Base-by-base conservation (phyloP, 441 rosid genomes). In the Gossypium aridum region DNA sequence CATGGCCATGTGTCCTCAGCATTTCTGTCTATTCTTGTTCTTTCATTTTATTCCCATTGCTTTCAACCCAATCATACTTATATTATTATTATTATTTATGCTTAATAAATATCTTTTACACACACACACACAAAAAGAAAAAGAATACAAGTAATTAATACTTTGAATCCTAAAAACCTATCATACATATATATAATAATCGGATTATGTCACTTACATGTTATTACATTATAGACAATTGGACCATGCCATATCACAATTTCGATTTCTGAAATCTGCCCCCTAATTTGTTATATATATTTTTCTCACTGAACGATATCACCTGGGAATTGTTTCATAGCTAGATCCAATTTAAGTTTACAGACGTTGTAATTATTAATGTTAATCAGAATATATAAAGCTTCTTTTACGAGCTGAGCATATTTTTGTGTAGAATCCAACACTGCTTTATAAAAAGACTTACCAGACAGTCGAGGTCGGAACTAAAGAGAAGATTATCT, bases 21-120 rank as follows among this genome's bases (percentile, higher is more conserved):
- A 19, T 57, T 39, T 7, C 51, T 56, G 74, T 71, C 75, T 71
- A 37, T 34, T 22, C 10, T 4, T 70, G 45, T 70, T 57, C 19
- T 71, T 71, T 71, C 74, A 10, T 71, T 34, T 55, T 10, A 37
- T 55, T 51, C 23, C 72, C 60, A 51, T 68, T 51, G 60, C 72
- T 68, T 68, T 68, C 72, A 68, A 4, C 16, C 16, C 31, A 13
- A 22, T 66, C 55, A 5, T 12, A 19, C 70, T 17, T 64, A 7
- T 1, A 1, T 62, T 37, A 26, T 26, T 43, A 19, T 39, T 7
- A n/a, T n/a, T 20, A 5, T 23, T 25, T 57, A 59, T 25, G 10
- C 34, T 22, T 59, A 22, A 22, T 1, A 57, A 57, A 2, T 34
- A 34, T 34, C 43, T 34, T 34, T 7, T 7, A 34, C 9, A 31